These are phyloP conservation scores for Ogataea methylovora DNA, from an alignment of 805 yeast genomes.

Conservation along the genomic window DNA sequence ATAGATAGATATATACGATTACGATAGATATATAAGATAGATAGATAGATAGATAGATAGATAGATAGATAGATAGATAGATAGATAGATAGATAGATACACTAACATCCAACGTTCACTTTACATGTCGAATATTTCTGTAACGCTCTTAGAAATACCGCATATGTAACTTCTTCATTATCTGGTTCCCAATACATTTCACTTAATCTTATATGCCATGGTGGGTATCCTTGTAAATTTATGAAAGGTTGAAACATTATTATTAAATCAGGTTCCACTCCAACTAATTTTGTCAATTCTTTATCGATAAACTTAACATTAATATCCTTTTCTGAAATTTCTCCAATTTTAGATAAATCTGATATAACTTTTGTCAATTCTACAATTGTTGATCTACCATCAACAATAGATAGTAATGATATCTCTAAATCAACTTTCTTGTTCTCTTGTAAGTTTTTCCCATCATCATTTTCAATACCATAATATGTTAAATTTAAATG, in stretches of 20 bases:
- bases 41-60: constrained; percentile 1
- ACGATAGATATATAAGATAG: too few species aligned
- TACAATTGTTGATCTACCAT: constrained; percentile 86
- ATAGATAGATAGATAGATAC: neutral
- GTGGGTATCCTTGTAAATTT: constrained; percentile 92
- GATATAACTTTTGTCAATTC: constrained; percentile 84
- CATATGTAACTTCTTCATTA: constrained; percentile 71
- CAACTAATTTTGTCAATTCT: constrained; percentile 67
- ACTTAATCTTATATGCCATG: constrained; percentile 91
- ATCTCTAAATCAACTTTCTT: constrained; percentile 49
- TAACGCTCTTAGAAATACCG: constrained; percentile 74
- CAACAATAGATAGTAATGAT: constrained; percentile 60
- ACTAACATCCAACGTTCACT: constrained; percentile 78
- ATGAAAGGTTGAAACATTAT: constrained; percentile 79
- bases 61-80: neutral
- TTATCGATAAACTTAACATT: constrained; percentile 69
- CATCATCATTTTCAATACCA: constrained; percentile 24
- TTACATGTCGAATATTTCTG: constrained; percentile 73
- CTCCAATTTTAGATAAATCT: constrained; percentile 56
- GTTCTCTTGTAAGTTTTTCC: constrained; percentile 12
- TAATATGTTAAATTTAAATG: constrained; percentile 47
- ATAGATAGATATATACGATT: neutral
- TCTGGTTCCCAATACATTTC: constrained; percentile 91
- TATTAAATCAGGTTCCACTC: constrained; percentile 88
- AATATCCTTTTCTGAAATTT: constrained; percentile 57